These are phyloP conservation scores for Bryum argenteum DNA, from an alignment of 225 moss, liverwort and hornwort species.

Conservation along the genomic window DNA sequence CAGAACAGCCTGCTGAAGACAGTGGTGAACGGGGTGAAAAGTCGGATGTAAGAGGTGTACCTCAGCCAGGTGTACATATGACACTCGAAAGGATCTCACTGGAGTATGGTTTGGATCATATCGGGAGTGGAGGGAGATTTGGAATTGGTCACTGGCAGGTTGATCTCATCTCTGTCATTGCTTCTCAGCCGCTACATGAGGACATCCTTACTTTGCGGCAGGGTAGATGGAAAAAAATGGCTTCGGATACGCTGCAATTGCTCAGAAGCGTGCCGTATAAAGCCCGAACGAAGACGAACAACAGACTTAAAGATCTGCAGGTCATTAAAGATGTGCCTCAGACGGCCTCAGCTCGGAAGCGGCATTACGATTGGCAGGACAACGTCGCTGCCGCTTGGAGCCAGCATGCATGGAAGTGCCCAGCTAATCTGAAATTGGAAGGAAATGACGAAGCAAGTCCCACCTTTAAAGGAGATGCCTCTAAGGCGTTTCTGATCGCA, in stretches of 20 bases:
- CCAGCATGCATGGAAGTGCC: conserved; percentile 54
- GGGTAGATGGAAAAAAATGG: conserved; percentile 72
- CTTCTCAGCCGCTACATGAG: conserved; percentile 48
- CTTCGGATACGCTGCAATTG: conserved; percentile 55
- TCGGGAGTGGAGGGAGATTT: conserved; percentile 69
- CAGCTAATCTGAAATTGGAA: conserved; percentile 30
- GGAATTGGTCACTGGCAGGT: conserved; percentile 75
- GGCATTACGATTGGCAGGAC: conserved; percentile 79
- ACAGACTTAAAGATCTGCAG: conserved; percentile 38
- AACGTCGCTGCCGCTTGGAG: conserved; percentile 49
- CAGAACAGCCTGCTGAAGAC: conserved; percentile 31
- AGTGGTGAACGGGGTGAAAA: conserved; percentile 28
- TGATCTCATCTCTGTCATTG: conserved; percentile 68
- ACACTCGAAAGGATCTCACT: conserved; percentile 68
- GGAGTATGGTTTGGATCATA: conserved; percentile 69
- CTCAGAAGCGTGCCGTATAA: conserved; percentile 69
- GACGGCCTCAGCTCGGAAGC: conserved; percentile 50
- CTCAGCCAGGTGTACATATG: conserved; percentile 73
- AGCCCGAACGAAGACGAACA: conserved; percentile 31
- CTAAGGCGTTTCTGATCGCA: conserved; percentile 70
- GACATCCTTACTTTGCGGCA: conserved; percentile 45
- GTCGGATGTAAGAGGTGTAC: conserved; percentile 32
- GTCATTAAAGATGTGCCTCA: conserved; percentile 54
- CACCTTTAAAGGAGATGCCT: conserved; percentile 31
- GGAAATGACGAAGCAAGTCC: conserved; percentile 29